Base-by-base conservation (phyloP, 148 eudicot genomes). In the Arctostaphylos glauca region DNA sequence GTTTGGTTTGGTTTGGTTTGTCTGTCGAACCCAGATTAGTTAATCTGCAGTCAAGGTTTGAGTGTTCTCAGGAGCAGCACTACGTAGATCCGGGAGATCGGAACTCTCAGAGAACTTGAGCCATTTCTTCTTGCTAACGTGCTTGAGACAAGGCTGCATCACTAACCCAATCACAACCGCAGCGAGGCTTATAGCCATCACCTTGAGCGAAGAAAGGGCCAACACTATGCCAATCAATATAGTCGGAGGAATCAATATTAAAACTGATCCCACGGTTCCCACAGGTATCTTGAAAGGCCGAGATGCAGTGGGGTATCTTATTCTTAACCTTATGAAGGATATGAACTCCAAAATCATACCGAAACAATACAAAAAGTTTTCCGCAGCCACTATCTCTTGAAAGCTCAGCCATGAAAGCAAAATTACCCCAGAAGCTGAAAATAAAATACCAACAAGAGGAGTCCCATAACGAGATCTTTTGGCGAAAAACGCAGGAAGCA, bases 141-240 rank as follows among this genome's bases (percentile, higher is more conserved):
- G 50, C 49, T 77, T 77, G 49, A 77, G 80, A 55, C 80, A 54
- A 38, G 80, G 80, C 49, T 56, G 80, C 67, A 77, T 25, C 21
- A 56, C 80, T 18, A 77, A 66, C 49, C 80, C 80, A 41, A 77
- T 56, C 6, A 77, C 14, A 41, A 77, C 47, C 18, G 67, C 80
- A 55, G 55, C 3, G 3, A 77, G 15, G 52, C 80, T 54, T 77
- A 77, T 47, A 56, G 55, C 49, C 47, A 56, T 38, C 14, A 77
- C 80, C 55, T 77, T 77, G 80, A 77, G 80, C 0, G 80, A 55
- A 56, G 80, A 77, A 55, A 77, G 80, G 41, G 67, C 80, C 80
- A 77, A 77, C 48, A 77, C 67, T 6, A 56, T 66, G 41, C 80
- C 31, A 56, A 77, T 77, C 44, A 77, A n/a, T 41, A 55, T 41